These are phyloP conservation scores for Thelonectria discophora DNA, from an alignment of 2,329 filamentous ascomycete species.

Conservation along the genomic window DNA sequence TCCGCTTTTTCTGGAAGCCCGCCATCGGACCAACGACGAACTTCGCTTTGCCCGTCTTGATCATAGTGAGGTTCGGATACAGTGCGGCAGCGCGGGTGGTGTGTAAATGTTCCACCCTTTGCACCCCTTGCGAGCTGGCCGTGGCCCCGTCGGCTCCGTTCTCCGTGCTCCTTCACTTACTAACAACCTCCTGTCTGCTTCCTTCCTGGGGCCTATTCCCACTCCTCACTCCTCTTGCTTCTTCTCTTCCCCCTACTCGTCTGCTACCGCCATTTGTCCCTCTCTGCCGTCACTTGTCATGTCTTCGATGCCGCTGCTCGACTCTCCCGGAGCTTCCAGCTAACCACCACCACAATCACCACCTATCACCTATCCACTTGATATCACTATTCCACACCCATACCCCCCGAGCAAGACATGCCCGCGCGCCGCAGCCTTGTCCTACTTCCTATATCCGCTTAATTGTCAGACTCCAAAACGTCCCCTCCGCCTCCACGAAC, in stretches of 20 bases:
- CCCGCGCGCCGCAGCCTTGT: conserved; percentile 33
- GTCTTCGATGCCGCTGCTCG: conserved; percentile 25
- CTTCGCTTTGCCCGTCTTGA: conserved; percentile 9
- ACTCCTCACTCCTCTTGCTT: conserved; percentile 3
- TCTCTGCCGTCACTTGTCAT: conserved; percentile 23
- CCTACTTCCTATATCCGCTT: conserved; percentile 36
- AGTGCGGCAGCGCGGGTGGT: too few relatives aligned
- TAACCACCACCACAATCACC: conserved; percentile 6
- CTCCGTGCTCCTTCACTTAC: conserved; percentile 19
- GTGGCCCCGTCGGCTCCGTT: conserved; percentile 14
- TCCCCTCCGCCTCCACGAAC: conserved; percentile 2
- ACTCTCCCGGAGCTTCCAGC: conserved; percentile 13
- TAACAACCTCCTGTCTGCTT: conserved; percentile 4
- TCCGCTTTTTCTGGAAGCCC: conserved; percentile 42
- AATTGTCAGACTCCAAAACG: conserved; percentile 38
- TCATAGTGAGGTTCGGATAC: too few relatives aligned
- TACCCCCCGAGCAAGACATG: conserved; percentile 32
- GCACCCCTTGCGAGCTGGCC: neutral
- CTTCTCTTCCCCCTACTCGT: neutral
- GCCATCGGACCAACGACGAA: conserved; percentile 25
- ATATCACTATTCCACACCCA: conserved; percentile 5
- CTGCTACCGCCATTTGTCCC: neutral
- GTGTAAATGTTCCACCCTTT: neutral
- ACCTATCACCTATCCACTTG: conserved; percentile 8
- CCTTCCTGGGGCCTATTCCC: conserved; percentile 10